Base-by-base conservation (phyloP, 116 monocot genomes). In the Zostera marina region DNA sequence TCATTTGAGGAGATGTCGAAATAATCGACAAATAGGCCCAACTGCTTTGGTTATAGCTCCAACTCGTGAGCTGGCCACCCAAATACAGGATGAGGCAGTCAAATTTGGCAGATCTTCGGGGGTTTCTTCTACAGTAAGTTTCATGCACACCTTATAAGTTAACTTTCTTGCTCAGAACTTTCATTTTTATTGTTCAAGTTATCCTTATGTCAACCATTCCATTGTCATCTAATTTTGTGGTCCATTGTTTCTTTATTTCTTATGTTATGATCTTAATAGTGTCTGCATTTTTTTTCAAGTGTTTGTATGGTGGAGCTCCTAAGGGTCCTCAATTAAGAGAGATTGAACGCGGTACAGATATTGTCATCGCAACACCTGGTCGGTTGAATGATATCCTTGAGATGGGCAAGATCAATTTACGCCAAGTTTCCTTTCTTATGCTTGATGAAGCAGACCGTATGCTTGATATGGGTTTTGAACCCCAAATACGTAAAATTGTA, bases 401-500 rank as follows among this genome's bases (percentile, higher is more conserved):
- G 25, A 85, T 77, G 77, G 70, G 57, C 48, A 80, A 70, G 64
- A 80, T 85, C 39, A 81, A 67, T 56, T 74, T 85, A 41, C 70
- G 64, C 40, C 85, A 77, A 59, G 69, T 85, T 61, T 81, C 85
- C 32, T 77, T 85, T 66, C 81, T 85, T 72, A 81, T 85, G 20
- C 66, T 85, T 66, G 85, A 85, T 75, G 85, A 85, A 65, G 85
- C 85, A 49, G 85, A 85, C 53, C 74, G 81, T 17, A 85, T 85
- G 85, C 77, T 85, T 53, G 80, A 85, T 48, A 85, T 85, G 85
- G 85, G 85, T 42, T 85, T 85, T 72, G 85, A 85, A 63, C 74
- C 72, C 38, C 85, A 85, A 64, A 85, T 85, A 16, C 77, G 85
- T 22, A 81, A 75, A 61, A 75, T 85, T 62, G 81, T 85, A 54